These are phyloP conservation scores for Ustilago shanxiensis DNA, from an alignment of 1,284 basidiomycete genomes.

Conservation along the genomic window DNA sequence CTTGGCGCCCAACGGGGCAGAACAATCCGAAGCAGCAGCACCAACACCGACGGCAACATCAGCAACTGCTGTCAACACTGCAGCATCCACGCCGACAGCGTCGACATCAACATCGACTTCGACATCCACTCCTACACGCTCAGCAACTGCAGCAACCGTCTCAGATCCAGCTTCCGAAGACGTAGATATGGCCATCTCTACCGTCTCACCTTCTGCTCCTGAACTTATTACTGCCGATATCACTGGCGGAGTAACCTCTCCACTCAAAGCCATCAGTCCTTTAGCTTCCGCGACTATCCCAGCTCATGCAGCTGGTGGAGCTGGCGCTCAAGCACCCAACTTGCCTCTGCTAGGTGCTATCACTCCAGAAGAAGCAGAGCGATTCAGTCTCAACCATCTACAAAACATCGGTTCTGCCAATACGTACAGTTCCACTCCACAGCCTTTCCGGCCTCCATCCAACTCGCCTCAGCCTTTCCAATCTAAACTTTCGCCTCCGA, in stretches of 20 bases:
- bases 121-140: not conserved
- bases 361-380: conserved; percentile 25
- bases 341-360: conserved; percentile 22
- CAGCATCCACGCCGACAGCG: conserved; percentile 9
- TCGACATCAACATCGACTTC: conserved; percentile 1
- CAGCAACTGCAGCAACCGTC: conserved; percentile 17
- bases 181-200: conserved; percentile 34
- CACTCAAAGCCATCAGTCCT: conserved; percentile 31
- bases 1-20: conserved; percentile 17
- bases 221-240: conserved; percentile 8
- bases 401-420: conserved; percentile 15
- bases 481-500: conserved; percentile 20
- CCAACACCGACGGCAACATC: conserved; percentile 8
- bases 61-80: not conserved
- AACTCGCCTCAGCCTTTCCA: conserved; percentile 39
- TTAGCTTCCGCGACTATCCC: conserved; percentile 22
- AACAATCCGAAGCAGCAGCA: conserved; percentile 5
- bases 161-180: conserved; percentile 25
- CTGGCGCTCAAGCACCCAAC: not conserved
- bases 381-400: conserved; percentile 21
- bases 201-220: conserved; percentile 22
- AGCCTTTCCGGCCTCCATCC: conserved; percentile 29
- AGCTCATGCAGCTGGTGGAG: conserved; percentile 2
- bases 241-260: not conserved
- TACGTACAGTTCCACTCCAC: conserved; percentile 27